Conservation (phyloP, 768 basidiomycete species). For the Serendipita sp. region DNA sequence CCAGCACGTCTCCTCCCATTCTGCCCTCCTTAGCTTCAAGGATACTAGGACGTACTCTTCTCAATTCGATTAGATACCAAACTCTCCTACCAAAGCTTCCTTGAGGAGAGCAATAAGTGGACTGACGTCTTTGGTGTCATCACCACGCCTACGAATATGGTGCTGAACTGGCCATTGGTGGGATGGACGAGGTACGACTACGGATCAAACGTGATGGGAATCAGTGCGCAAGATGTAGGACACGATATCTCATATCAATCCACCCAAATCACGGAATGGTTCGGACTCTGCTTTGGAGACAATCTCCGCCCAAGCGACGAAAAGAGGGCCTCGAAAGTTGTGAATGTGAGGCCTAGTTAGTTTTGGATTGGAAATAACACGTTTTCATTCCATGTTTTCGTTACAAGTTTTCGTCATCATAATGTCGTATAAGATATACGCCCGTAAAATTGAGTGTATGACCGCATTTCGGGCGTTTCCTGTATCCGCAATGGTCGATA, state of each 20-base stretch:
- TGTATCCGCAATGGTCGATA: too few species aligned
- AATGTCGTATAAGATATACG: too few species aligned
- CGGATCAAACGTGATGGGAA: background rate
- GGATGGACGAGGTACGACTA: background rate
- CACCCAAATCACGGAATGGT: background rate
- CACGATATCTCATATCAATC: background rate
- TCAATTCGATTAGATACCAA: slow-evolving; percentile 24
- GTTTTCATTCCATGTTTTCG: too few species aligned
- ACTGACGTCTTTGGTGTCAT: slow-evolving; percentile 35
- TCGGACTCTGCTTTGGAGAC: background rate
- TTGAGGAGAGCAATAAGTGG: slow-evolving; percentile 39
- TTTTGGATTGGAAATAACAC: too few species aligned
- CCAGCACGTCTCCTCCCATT: too few species aligned
- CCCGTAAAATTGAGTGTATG: too few species aligned
- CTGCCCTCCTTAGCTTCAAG: too few species aligned
- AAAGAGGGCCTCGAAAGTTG: too few species aligned
- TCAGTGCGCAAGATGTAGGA: background rate
- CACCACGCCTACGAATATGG: slow-evolving; percentile 20
- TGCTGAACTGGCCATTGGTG: background rate
- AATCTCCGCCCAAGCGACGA: too few species aligned
- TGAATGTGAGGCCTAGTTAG: too few species aligned
- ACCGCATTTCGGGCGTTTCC: too few species aligned
- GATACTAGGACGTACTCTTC: background rate
- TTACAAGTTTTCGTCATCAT: too few species aligned
- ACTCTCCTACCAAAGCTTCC: slow-evolving; percentile 33